Base-by-base conservation (phyloP, 2,329 filamentous ascomycete genomes). In the Talaromyces rugulosus region DNA sequence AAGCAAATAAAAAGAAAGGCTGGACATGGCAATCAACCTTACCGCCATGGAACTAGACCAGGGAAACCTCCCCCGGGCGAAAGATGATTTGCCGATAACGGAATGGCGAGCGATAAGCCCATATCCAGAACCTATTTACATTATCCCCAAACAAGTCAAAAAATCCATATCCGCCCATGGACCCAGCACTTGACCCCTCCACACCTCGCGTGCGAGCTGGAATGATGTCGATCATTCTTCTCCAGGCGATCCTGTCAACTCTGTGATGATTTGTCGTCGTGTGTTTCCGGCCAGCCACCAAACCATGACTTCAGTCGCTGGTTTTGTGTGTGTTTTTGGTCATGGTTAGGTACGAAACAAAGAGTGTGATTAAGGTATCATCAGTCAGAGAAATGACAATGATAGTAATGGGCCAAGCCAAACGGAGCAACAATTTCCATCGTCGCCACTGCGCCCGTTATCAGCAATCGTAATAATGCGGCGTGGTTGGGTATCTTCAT, bases 371-470 rank as follows among this genome's bases (percentile, higher is more conserved):
- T 23, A 34, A 34, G 12, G 33, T 40, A 40, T 40, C 16, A 40
- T 36, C 14, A 36, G 34, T 16, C 34, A 36, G 36, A 40, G 36
- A 5, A 2, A 16, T 2, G n/a, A 40, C 11, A 14, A 40, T 12
- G 34, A 40, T 16, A n/a, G 14, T 40, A n/a, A n/a, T 40, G n/a
- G 36, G 57, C 71, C 72, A 74, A 75, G 69, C 76, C 76, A 69
- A 77, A 77, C 72, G 66, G 56, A 78, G 77, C 67, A 78, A 78
- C 71, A 73, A 64, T 77, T 78, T 79, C 77, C 77, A 77, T 78
- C 27, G 28, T 31, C 36, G 54, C 54, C 54, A 59, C 44, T 12
- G 44, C 23, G 23, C 18, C n/a, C 44, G 34, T 16, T 40, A 40
- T 40, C 36, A 40, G 36, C 36, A 40, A 6, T 16, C 5, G 5